Percentiles rank a stretch among this genome's conserved stretches.
Evolutionary conservation across 192 early-diverging fungal species (phyloP).

Genomic region (Podila minutissima): DNA sequence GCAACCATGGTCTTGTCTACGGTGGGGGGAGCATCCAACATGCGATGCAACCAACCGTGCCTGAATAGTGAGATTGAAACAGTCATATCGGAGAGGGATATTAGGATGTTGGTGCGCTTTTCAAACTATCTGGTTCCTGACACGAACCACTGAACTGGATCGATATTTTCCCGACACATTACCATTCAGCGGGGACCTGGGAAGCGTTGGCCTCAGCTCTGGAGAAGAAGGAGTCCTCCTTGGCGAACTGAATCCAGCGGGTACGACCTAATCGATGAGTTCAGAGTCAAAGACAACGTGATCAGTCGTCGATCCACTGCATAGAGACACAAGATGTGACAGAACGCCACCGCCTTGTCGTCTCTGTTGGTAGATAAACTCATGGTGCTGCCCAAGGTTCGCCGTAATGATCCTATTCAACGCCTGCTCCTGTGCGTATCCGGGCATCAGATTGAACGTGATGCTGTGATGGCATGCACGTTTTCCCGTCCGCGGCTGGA

Average conservation of each 20-base stretch:
- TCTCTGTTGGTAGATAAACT: neutral
- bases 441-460: too few species aligned
- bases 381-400: too few species aligned
- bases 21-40: constrained; percentile 51
- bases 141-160: too few species aligned
- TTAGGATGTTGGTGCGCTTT: too few species aligned
- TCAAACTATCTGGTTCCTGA: too few species aligned
- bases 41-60: constrained; percentile 55
- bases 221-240: constrained; percentile 48
- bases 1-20: constrained; percentile 37
- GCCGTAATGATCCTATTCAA: too few species aligned
- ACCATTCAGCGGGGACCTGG: constrained; percentile 81
- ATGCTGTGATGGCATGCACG: too few species aligned
- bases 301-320: neutral
- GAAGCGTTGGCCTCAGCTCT: constrained; percentile 65
- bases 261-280: constrained; percentile 64
- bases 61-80: constrained; percentile 6
- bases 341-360: neutral
- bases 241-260: constrained; percentile 78
- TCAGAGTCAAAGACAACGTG: neutral
- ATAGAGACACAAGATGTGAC: neutral
- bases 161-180: neutral
- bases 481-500: too few species aligned
- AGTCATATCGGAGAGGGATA: neutral
- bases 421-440: too few species aligned